Percentiles rank a stretch among this genome's conserved stretches.
Conservation (phyloP, 495 filamentous ascomycete genomes). For the Neurospora sp. region DNA sequence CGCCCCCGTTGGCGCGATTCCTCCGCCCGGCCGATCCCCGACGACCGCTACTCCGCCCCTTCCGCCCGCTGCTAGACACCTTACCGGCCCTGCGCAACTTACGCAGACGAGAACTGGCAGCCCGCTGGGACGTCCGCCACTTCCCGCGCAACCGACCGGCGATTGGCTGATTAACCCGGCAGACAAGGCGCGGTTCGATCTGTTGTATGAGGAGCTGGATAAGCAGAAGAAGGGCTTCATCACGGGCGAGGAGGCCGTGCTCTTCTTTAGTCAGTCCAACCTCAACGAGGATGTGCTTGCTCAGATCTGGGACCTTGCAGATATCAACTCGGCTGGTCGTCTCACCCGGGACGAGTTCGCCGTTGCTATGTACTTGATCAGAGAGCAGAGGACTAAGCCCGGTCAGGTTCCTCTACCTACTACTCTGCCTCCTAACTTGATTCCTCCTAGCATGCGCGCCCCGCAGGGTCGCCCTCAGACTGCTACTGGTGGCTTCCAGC, state of each 20-base stretch:
- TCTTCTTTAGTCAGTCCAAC: slow-evolving; percentile 85
- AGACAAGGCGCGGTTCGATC: slow-evolving; percentile 81
- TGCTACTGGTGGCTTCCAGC: slow-evolving; percentile 31
- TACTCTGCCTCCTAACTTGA: slow-evolving; percentile 63
- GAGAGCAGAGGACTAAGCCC: slow-evolving; percentile 68
- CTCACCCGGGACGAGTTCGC: slow-evolving; percentile 86
- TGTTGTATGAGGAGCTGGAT: slow-evolving; percentile 72
- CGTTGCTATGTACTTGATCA: slow-evolving; percentile 94
- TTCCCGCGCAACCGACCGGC: slow-evolving; percentile 52
- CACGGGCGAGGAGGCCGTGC: slow-evolving; percentile 87
- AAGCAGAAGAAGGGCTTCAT: slow-evolving; percentile 69
- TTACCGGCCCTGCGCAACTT: slow-evolving; percentile 28
- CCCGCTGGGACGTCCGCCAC: slow-evolving; percentile 54
- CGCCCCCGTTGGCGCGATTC: slow-evolving; percentile 37
- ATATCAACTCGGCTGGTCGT: slow-evolving; percentile 83
- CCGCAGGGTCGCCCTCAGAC: slow-evolving; percentile 41
- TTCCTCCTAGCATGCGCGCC: slow-evolving; percentile 79
- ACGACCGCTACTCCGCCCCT: slow-evolving; percentile 23
- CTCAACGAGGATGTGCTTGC: slow-evolving; percentile 83
- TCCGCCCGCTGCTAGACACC: slow-evolving; percentile 37
- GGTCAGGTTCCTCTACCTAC: slow-evolving; percentile 52
- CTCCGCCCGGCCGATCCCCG: slow-evolving; percentile 22
- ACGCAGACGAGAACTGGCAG: slow-evolving; percentile 51
- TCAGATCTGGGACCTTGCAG: slow-evolving; percentile 95
- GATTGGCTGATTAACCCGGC: slow-evolving; percentile 75